These are phyloP conservation scores for Dendrocalamus latiflorus DNA, from an alignment of 202 grass and related monocot species.

Conservation along the genomic window DNA sequence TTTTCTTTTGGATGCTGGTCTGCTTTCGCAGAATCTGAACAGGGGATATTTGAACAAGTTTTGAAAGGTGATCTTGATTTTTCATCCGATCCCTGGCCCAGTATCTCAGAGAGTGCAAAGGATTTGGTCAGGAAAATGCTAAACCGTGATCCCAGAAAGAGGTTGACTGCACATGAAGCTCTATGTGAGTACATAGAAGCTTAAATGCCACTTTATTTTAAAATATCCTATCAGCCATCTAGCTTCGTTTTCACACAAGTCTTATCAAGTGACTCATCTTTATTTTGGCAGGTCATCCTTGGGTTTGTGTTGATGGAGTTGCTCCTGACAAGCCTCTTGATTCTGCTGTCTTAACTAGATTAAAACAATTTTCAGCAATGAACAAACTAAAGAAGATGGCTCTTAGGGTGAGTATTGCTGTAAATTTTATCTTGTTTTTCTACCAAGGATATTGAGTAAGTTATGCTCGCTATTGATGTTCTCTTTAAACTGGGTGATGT, in stretches of 20 bases:
- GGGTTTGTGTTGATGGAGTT: conserved; percentile 81
- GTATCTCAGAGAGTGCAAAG: conserved; percentile 85
- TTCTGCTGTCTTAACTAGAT: conserved; percentile 84
- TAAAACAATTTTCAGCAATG: conserved; percentile 99
- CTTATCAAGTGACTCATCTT: conserved; percentile 18
- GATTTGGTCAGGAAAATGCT: conserved; percentile 94
- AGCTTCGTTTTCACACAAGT: not conserved
- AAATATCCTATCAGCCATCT: not conserved
- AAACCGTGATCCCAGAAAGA: conserved; percentile 65
- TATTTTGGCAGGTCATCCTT: conserved; percentile 76
- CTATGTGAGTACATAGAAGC: conserved; percentile 50
- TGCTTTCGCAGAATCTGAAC: conserved; percentile 66
- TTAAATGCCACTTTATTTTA: not conserved
- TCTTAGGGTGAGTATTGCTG: conserved; percentile 57
- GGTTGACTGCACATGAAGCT: conserved; percentile 93
- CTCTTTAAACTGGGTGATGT: conserved; percentile 15
- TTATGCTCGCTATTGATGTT: conserved; percentile 15
- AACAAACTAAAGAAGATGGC: conserved; percentile 99
- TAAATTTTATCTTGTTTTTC: not conserved
- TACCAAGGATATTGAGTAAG: not conserved
- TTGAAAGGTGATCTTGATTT: conserved; percentile 76
- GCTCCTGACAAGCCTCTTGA: conserved; percentile 95
- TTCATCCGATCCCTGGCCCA: conserved; percentile 73
- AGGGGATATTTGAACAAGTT: conserved; percentile 96
- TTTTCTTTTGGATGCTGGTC: conserved; percentile 21